Percentiles rank a stretch among this genome's conserved stretches.
Conservation (phyloP, 108 stramenopile species). For the Parmales sp. region DNA sequence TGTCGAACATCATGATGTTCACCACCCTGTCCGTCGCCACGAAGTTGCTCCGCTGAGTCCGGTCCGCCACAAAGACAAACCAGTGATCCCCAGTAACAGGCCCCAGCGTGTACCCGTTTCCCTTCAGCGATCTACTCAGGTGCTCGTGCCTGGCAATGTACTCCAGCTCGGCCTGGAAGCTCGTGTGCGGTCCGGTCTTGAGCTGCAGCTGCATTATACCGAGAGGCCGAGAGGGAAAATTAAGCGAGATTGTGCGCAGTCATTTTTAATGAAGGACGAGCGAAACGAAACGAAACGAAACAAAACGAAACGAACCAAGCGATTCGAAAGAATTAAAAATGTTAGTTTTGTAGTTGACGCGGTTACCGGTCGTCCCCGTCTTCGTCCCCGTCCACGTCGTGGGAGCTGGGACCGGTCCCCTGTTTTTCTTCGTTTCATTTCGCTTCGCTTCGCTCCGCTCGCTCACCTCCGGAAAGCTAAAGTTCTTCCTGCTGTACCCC, state of each 20-base stretch:
- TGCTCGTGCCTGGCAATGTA: slow-evolving; percentile 78
- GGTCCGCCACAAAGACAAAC: slow-evolving; percentile 98
- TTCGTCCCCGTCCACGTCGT: too few species aligned
- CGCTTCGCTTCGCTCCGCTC: background rate
- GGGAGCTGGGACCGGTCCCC: too few species aligned
- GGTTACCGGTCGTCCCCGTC: background rate
- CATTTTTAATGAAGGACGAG: background rate
- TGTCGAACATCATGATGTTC: slow-evolving; percentile 99
- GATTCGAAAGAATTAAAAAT: background rate
- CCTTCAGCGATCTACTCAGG: slow-evolving; percentile 77
- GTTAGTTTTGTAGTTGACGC: background rate
- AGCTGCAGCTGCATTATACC: too few species aligned
- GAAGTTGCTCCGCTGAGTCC: slow-evolving; percentile 59
- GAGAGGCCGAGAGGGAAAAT: too few species aligned
- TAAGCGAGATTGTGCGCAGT: too few species aligned
- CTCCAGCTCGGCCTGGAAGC: slow-evolving; percentile 82
- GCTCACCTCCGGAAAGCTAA: slow-evolving; percentile 75
- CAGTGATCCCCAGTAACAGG: slow-evolving; percentile 97
- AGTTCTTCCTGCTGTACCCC: slow-evolving; percentile 97
- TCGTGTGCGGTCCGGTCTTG: too few species aligned
- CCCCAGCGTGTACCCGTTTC: slow-evolving; percentile 93
- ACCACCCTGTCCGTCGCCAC: slow-evolving; percentile 87
- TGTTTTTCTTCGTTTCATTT: background rate
- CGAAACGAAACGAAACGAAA: background rate
- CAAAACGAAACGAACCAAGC: background rate